A percentile compares a stretch with the other conserved stretches of the same genome.
Evolutionary conservation across 2,329 filamentous ascomycete genomes (phyloP).

Genomic region (Penicillium polonicum): DNA sequence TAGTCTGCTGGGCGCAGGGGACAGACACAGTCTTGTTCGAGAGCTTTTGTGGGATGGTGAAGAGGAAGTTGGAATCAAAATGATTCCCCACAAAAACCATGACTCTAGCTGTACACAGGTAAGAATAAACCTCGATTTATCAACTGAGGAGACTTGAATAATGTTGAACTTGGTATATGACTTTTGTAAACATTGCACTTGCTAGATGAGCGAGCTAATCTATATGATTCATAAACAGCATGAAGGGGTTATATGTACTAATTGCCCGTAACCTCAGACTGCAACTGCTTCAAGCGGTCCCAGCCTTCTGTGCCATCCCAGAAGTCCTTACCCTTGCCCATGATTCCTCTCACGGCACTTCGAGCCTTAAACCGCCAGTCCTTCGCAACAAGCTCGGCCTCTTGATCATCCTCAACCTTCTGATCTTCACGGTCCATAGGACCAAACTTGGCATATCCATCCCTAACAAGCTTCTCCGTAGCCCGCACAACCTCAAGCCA

Average conservation of each 20-base stretch:
- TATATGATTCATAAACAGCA: constrained; percentile 9
- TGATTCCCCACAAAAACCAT: neutral
- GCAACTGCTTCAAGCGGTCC: constrained; percentile 39
- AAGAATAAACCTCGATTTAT: neutral
- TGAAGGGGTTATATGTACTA: constrained; percentile 16
- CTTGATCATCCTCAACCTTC: constrained; percentile 42
- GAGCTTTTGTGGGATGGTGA: constrained; percentile 81
- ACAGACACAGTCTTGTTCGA: constrained; percentile 72
- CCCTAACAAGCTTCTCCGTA: constrained; percentile 73
- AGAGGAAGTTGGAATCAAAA: constrained; percentile 47
- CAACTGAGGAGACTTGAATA: neutral
- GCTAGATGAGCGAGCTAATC: neutral
- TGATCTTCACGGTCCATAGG: constrained; percentile 58
- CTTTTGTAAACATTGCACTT: neutral
- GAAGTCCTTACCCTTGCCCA: constrained; percentile 74
- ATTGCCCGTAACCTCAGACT: constrained; percentile 37
- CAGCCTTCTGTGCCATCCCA: constrained; percentile 70
- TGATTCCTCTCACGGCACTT: constrained; percentile 77
- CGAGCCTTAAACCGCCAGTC: constrained; percentile 88
- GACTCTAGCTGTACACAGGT: no score
- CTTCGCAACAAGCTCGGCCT: constrained; percentile 64
- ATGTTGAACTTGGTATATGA: constrained; percentile 5
- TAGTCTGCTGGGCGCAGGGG: constrained; percentile 73
- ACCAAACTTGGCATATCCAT: constrained; percentile 78
- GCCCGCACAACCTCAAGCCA: constrained; percentile 74